phyloP scores from a whole-genome alignment of 768 basidiomycete genomes.

The Thelephora ganbajun region DNA sequence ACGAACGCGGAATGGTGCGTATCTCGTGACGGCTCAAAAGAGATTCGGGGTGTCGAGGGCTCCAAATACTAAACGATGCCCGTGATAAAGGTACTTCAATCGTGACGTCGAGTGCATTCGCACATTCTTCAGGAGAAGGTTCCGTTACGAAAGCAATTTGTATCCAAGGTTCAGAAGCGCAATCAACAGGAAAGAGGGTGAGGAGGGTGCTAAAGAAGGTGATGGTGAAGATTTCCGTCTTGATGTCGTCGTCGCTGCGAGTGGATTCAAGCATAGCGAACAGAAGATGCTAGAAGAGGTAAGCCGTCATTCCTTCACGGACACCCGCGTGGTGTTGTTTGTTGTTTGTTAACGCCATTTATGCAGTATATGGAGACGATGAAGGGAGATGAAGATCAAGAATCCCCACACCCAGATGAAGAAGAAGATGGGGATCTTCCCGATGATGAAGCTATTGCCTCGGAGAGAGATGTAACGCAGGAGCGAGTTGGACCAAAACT shows the following conservation, averaged over 20 bases:
- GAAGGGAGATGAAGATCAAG: constrained; percentile 20
- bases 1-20: constrained; percentile 90
- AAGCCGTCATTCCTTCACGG: constrained; percentile 14
- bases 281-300: constrained; percentile 79
- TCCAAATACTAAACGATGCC: background rate
- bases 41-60: background rate
- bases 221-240: constrained; percentile 48
- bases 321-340: constrained; percentile 10
- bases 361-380: constrained; percentile 55
- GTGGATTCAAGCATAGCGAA: constrained; percentile 81
- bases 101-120: constrained; percentile 96
- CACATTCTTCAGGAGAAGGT: constrained; percentile 80
- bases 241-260: constrained; percentile 88
- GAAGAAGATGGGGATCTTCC: constrained; percentile 25
- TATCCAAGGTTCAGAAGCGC: constrained; percentile 78
- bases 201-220: constrained; percentile 6
- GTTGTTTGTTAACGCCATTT: constrained; percentile 9
- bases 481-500: too few species aligned
- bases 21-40: too few species aligned
- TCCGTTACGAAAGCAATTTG: constrained; percentile 81
- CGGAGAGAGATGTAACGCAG: too few species aligned
- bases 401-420: constrained; percentile 23
- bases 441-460: constrained; percentile 15
- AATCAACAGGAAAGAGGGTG: constrained; percentile 24
- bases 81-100: constrained; percentile 79